Evolutionary conservation across 192 early-diverging fungal species (phyloP).

Genomic region (Geranomyces variabilis): DNA sequence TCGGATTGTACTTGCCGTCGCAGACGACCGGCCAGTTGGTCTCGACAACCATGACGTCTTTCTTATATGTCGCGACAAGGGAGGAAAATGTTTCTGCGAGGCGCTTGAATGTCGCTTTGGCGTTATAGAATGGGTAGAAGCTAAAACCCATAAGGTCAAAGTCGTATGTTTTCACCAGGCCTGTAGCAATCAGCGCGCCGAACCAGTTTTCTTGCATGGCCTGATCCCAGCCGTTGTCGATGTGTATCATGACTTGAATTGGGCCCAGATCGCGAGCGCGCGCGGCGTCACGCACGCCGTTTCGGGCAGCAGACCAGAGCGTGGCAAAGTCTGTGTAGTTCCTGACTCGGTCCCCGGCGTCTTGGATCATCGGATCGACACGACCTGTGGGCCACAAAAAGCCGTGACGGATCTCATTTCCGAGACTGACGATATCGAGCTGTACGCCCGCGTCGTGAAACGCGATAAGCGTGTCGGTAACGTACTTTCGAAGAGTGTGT

Average conservation of each 20-base stretch:
- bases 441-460: neutral
- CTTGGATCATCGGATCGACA: neutral
- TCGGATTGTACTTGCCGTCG: neutral
- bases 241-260: neutral
- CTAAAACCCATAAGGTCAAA: neutral
- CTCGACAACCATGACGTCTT: neutral
- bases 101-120: neutral
- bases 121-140: neutral
- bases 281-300: neutral
- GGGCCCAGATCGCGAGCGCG: neutral
- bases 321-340: neutral
- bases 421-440: neutral
- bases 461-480: neutral
- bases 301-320: neutral
- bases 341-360: neutral
- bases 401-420: neutral
- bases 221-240: conserved; percentile 1
- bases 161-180: neutral
- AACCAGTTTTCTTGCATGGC: neutral
- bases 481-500: neutral
- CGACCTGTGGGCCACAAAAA: neutral
- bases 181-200: neutral
- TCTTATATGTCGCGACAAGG: neutral
- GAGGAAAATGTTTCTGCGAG: neutral
- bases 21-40: neutral